Evolutionary conservation across 1,139 yeast genomes (phyloP).

Genomic region (Hansenula sp.): DNA sequence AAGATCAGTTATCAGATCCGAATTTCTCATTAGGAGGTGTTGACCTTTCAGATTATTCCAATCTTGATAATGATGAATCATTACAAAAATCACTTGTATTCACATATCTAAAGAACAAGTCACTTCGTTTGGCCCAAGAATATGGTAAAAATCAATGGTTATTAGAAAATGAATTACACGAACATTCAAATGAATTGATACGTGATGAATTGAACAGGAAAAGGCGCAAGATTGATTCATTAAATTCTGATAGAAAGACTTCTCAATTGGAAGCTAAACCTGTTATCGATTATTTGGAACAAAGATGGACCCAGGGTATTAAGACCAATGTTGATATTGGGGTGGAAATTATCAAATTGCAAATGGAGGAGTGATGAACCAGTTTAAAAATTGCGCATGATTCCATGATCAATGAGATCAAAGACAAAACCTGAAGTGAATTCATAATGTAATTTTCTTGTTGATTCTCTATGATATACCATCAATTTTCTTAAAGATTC

Average conservation of each 20-base stretch:
- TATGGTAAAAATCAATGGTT: constrained; percentile 18
- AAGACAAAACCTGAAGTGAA: too few species aligned
- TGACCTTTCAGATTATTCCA: constrained; percentile 15
- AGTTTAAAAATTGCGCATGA: too few species aligned
- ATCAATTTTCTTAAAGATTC: too few species aligned
- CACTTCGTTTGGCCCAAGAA: constrained; percentile 8
- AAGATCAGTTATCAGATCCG: constrained; percentile 3
- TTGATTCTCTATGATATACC: too few species aligned
- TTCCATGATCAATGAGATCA: too few species aligned
- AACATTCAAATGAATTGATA: constrained; percentile 8
- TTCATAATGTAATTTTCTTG: too few species aligned
- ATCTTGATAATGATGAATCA: constrained; percentile 10
- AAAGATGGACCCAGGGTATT: constrained; percentile 19
- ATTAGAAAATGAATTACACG: constrained; percentile 11
- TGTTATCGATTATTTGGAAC: constrained; percentile 13
- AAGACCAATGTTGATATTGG: constrained; percentile 20
- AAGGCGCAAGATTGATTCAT: constrained; percentile 13
- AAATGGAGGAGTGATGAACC: neutral
- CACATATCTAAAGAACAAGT: constrained; percentile 12
- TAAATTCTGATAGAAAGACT: constrained; percentile 15
- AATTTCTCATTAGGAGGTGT: constrained; percentile 19
- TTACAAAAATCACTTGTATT: constrained; percentile 16
- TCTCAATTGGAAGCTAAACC: constrained; percentile 13
- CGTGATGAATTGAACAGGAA: constrained; percentile 9
- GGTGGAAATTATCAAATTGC: constrained; percentile 14